phyloP scores from a whole-genome alignment of 176 grass and related monocot species.

The Coix lacrymajobi region DNA sequence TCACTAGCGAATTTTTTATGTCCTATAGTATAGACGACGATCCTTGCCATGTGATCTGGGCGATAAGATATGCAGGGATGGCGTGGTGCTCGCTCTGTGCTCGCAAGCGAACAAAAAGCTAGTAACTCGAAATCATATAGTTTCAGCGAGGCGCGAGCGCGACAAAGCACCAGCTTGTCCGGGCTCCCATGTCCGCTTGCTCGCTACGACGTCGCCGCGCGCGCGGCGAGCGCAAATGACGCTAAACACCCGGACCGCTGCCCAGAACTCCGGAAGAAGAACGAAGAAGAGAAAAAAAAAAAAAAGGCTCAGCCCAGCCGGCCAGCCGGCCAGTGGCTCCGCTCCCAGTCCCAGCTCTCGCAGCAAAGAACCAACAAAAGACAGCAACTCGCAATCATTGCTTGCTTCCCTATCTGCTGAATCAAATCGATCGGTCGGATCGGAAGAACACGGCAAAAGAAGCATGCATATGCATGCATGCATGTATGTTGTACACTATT shows the following conservation, averaged over 20 bases:
- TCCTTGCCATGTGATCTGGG: conserved; percentile 29
- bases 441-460: conserved; percentile 1
- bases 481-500: conserved; percentile 2
- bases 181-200: conserved; percentile 34
- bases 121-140: conserved; percentile 38
- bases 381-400: background rate
- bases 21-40: conserved; percentile 5
- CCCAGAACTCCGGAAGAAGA: background rate
- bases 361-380: background rate
- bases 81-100: background rate
- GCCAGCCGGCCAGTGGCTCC: background rate
- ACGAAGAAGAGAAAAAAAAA: background rate
- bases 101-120: conserved; percentile 45
- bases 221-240: conserved; percentile 32
- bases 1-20: background rate
- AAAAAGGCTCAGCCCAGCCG: no score
- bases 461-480: no score
- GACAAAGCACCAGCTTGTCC: conserved; percentile 47
- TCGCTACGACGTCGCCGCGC: background rate
- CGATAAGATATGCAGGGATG: conserved; percentile 4
- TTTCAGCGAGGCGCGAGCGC: conserved; percentile 22
- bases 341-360: background rate
- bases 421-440: background rate
- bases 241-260: background rate
- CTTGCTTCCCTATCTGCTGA: background rate